Conservation (phyloP, 768 basidiomycete genomes). For the Russula brevipes region DNA sequence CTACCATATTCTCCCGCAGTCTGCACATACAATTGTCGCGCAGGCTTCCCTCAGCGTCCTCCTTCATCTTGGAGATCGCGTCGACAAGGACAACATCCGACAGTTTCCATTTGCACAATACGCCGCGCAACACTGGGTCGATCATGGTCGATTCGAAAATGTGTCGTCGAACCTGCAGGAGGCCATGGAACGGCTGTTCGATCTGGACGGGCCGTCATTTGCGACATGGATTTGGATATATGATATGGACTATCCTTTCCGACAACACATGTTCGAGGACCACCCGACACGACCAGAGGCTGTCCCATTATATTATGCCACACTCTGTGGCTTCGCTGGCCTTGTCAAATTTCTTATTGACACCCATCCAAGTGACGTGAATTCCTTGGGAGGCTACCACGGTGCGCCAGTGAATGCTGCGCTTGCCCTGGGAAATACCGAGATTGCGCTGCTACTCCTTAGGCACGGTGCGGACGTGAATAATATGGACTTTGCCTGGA, state of each 20-base stretch:
- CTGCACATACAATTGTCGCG: background rate
- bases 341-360: background rate
- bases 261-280: background rate
- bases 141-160: background rate
- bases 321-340: background rate
- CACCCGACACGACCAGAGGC: background rate
- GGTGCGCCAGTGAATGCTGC: background rate
- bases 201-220: background rate
- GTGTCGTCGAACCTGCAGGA: background rate
- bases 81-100: background rate
- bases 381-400: background rate
- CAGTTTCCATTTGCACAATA: background rate
- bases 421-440: background rate
- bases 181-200: conserved; percentile 1
- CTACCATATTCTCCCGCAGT: background rate
- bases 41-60: background rate
- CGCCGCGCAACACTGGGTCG: conserved; percentile 3
- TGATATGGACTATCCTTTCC: background rate
- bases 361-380: background rate
- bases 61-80: background rate
- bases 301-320: background rate
- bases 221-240: conserved; percentile 9
- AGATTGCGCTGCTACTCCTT: background rate
- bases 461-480: background rate
- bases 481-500: background rate